Conservation (phyloP, 305 asterid genomes). For the Fraxinus greggii region DNA sequence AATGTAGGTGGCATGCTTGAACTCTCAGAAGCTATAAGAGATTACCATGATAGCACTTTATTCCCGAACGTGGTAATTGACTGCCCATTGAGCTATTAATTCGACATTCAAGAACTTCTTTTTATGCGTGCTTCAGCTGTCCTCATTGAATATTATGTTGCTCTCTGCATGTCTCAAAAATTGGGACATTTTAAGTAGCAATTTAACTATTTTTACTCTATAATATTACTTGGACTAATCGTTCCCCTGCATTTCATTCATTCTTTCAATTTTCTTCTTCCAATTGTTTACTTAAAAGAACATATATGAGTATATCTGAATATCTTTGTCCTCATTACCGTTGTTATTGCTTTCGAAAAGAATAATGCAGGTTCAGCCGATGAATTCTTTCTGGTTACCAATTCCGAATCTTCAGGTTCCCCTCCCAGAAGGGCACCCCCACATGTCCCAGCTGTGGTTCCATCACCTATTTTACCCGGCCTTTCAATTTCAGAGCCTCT, state of each 20-base stretch:
- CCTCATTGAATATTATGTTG: neutral
- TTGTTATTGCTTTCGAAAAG: constrained; percentile 41
- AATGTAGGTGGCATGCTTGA: constrained; percentile 79
- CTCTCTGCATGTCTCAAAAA: neutral
- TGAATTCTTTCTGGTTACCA: constrained; percentile 85
- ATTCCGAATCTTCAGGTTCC: constrained; percentile 72
- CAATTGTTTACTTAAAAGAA: neutral
- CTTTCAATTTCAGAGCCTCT: constrained; percentile 54
- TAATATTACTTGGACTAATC: neutral
- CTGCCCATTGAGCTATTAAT: constrained; percentile 17
- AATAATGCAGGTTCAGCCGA: constrained; percentile 75
- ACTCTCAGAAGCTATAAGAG: constrained; percentile 93
- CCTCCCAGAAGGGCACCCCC: constrained; percentile 95
- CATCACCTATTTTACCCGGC: constrained; percentile 55
- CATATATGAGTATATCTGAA: constrained; percentile 2
- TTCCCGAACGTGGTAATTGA: constrained; percentile 84
- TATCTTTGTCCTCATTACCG: constrained; percentile 19
- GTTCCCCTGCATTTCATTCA: constrained; percentile 7
- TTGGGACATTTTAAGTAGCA: neutral
- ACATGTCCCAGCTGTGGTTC: constrained; percentile 42
- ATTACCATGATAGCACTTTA: constrained; percentile 75
- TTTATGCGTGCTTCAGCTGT: neutral
- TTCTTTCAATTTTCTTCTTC: neutral
- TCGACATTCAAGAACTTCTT: constrained; percentile 14
- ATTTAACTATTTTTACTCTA: neutral